These are phyloP conservation scores for Suhomyces panamericanus DNA, from an alignment of 1,139 yeast species.

Conservation along the genomic window DNA sequence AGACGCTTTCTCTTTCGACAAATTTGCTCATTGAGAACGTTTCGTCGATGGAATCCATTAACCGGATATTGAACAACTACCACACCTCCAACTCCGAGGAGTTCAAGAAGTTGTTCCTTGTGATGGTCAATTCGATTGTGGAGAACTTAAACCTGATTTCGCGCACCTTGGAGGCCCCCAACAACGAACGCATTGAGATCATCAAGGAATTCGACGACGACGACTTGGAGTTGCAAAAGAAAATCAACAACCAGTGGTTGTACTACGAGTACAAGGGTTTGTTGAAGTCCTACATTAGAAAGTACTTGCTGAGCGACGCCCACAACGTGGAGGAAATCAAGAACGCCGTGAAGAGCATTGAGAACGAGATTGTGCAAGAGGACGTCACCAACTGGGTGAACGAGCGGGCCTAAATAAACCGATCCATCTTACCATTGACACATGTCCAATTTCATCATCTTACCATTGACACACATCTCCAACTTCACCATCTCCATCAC, in stretches of 20 bases:
- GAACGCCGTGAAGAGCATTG: slow-evolving; percentile 22
- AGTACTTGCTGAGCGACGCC: slow-evolving; percentile 23
- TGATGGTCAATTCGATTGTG: slow-evolving; percentile 38
- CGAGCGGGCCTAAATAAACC: slow-evolving; percentile 17
- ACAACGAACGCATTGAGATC: slow-evolving; percentile 25
- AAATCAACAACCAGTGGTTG: slow-evolving; percentile 44
- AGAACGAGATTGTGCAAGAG: slow-evolving; percentile 28
- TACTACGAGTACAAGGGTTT: slow-evolving; percentile 46
- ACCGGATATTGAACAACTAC: slow-evolving; percentile 33
- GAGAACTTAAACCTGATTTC: slow-evolving; percentile 36
- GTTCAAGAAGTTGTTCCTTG: slow-evolving; percentile 29
- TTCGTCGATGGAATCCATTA: slow-evolving; percentile 48
- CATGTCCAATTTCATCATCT: no score
- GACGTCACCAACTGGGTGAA: slow-evolving; percentile 36
- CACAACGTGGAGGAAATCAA: slow-evolving; percentile 26
- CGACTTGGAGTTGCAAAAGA: slow-evolving; percentile 24
- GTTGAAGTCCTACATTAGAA: slow-evolving; percentile 42
- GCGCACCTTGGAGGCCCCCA: slow-evolving; percentile 26
- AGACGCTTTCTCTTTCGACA: slow-evolving; percentile 38
- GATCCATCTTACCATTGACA: no score
- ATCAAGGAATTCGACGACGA: slow-evolving; percentile 29
- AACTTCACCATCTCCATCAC: no score
- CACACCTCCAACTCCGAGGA: slow-evolving; percentile 11
- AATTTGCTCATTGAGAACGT: slow-evolving; percentile 45
- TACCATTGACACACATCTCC: no score